A percentile compares a stretch with the other conserved stretches of the same genome.
Conservation (phyloP, 768 basidiomycete genomes). For the Strobilomyces echinocephalus region DNA sequence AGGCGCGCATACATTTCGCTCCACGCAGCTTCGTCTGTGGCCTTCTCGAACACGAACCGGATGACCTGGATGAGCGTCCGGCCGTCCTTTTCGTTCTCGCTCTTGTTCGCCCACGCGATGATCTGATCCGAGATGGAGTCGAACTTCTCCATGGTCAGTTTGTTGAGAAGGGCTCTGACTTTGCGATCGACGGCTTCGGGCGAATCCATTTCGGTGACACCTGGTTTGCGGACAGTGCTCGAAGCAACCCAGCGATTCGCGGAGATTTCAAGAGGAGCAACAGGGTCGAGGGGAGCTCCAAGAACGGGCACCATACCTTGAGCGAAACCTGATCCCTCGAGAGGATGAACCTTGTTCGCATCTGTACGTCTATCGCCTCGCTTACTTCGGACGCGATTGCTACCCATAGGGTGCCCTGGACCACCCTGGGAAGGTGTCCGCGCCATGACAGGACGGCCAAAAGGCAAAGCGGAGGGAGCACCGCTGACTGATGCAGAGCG, state of each 20-base stretch:
- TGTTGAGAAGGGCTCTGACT: conserved; percentile 89
- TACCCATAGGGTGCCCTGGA: conserved; percentile 45
- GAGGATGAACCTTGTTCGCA: conserved; percentile 37
- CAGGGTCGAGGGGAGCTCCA: conserved; percentile 50
- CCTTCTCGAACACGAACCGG: conserved; percentile 94
- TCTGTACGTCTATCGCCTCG: conserved; percentile 79
- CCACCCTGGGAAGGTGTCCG: conserved; percentile 67
- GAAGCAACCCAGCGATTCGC: conserved; percentile 77
- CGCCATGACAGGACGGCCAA: conserved; percentile 59
- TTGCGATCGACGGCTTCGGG: conserved; percentile 89
- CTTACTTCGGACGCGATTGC: conserved; percentile 69
- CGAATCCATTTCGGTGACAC: conserved; percentile 51
- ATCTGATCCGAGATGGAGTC: conserved; percentile 95
- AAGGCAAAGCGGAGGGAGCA: conserved; percentile 42
- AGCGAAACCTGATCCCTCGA: conserved; percentile 33
- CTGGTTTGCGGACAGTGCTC: conserved; percentile 41
- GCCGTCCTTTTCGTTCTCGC: conserved; percentile 87
- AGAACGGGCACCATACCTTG: conserved; percentile 28
- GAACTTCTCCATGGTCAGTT: conserved; percentile 95
- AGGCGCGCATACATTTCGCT: conserved; percentile 97
- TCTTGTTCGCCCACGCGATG: conserved; percentile 91
- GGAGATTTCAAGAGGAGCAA: conserved; percentile 72
- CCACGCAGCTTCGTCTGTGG: conserved; percentile 92
- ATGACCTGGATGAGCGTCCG: conserved; percentile 95
- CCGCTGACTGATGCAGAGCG: conserved; percentile 59